These are phyloP conservation scores for Suillus discolor DNA, from an alignment of 768 basidiomycete genomes.

Conservation along the genomic window DNA sequence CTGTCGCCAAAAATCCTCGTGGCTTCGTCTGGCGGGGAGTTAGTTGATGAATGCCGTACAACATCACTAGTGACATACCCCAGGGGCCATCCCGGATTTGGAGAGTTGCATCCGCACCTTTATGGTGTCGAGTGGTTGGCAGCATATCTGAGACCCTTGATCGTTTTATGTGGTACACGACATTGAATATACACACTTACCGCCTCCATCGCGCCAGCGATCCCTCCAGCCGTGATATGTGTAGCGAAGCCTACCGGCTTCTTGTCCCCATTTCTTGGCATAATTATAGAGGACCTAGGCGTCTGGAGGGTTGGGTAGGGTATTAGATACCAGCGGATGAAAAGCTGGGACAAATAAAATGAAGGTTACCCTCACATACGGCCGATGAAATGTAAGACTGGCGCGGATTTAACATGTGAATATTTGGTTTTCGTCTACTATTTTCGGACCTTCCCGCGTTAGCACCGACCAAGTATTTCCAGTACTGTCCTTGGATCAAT, in stretches of 20 bases:
- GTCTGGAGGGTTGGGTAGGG: constrained; percentile 8
- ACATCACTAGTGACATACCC: constrained; percentile 58
- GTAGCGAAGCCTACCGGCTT: constrained; percentile 84
- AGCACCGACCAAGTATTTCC: constrained; percentile 17
- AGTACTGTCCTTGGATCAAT: background rate
- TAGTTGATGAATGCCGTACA: constrained; percentile 5
- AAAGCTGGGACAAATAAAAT: background rate
- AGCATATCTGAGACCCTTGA: constrained; percentile 53
- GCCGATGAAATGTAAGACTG: constrained; percentile 10
- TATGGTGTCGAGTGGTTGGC: constrained; percentile 97
- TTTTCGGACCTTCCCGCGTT: constrained; percentile 19
- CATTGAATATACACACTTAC: constrained; percentile 40
- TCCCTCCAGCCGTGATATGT: constrained; percentile 93
- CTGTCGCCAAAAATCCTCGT: constrained; percentile 91
- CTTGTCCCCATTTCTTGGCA: constrained; percentile 63
- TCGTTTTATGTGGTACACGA: background rate
- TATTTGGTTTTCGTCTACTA: constrained; percentile 14
- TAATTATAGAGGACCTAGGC: constrained; percentile 24
- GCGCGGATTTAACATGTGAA: constrained; percentile 36
- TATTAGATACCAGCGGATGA: background rate
- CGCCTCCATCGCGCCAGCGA: constrained; percentile 93
- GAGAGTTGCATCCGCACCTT: constrained; percentile 99
- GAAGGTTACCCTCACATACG: constrained; percentile 23
- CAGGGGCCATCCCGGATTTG: constrained; percentile 72
- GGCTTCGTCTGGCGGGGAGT: constrained; percentile 70